phyloP scores from a whole-genome alignment of 106 monocot genomes.

The Dendrobium officinale region DNA sequence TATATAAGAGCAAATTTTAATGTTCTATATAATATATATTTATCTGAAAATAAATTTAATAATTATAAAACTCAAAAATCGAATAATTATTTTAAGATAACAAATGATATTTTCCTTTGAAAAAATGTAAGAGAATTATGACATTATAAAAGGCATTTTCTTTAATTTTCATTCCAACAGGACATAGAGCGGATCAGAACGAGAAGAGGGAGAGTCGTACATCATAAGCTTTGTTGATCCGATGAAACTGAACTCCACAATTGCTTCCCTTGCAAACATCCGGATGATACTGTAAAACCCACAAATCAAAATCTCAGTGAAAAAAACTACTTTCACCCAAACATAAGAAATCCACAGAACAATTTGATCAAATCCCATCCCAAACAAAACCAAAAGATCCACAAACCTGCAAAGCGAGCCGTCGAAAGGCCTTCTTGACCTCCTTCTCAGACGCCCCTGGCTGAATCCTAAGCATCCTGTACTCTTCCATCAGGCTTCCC shows the following conservation, averaged over 20 bases:
- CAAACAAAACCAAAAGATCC: background rate
- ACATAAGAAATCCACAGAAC: background rate
- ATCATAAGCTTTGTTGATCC: slow-evolving; percentile 88
- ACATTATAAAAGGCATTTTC: background rate
- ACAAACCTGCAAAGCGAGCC: slow-evolving; percentile 70
- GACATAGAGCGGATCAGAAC: background rate
- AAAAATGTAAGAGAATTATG: background rate
- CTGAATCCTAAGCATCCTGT: slow-evolving; percentile 48
- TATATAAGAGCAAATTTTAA: no score
- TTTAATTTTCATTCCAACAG: no score
- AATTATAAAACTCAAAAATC: no score
- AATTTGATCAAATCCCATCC: background rate
- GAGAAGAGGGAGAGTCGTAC: slow-evolving; percentile 24
- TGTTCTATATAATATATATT: background rate
- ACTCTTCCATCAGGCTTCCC: slow-evolving; percentile 38
- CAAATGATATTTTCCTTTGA: background rate
- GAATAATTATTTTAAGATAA: no score
- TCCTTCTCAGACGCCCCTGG: slow-evolving; percentile 82
- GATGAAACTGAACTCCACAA: slow-evolving; percentile 60
- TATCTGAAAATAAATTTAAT: background rate
- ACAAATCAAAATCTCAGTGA: background rate
- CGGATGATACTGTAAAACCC: slow-evolving; percentile 73
- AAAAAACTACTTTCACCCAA: background rate
- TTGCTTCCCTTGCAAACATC: slow-evolving; percentile 90
- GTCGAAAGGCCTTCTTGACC: slow-evolving; percentile 79